Evolutionary conservation across 306 rosid species (phyloP).

Genomic region (Trichosanthes cucumerina): DNA sequence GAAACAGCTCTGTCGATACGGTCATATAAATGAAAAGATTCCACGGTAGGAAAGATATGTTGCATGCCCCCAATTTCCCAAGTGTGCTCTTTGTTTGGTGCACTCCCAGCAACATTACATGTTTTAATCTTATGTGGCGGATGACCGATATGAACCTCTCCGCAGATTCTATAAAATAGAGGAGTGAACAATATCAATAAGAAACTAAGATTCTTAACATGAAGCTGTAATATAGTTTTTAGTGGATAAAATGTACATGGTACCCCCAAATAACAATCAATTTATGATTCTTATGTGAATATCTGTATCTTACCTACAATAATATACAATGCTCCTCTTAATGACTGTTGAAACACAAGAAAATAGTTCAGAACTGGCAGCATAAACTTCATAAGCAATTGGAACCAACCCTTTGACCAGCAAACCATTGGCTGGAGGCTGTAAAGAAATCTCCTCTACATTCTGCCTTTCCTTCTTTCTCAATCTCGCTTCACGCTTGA

Average conservation of each 20-base stretch:
- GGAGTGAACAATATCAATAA: slow-evolving; percentile 10
- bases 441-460: slow-evolving; percentile 29
- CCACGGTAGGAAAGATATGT: slow-evolving; percentile 42
- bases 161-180: slow-evolving; percentile 36
- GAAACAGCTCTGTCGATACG: slow-evolving; percentile 61
- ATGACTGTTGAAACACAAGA: slow-evolving; percentile 38
- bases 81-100: slow-evolving; percentile 46
- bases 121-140: slow-evolving; percentile 62
- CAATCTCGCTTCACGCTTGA: slow-evolving; percentile 48
- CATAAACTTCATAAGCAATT: slow-evolving; percentile 38
- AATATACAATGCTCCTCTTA: slow-evolving; percentile 25
- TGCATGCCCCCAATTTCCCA: slow-evolving; percentile 51
- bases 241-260: neutral
- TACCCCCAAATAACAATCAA: neutral
- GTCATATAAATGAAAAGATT: slow-evolving; percentile 62
- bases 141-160: slow-evolving; percentile 59
- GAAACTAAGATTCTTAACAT: neutral
- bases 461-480: slow-evolving; percentile 40
- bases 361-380: slow-evolving; percentile 40
- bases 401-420: slow-evolving; percentile 44
- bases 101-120: slow-evolving; percentile 51
- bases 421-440: slow-evolving; percentile 58
- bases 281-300: neutral
- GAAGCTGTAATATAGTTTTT: neutral
- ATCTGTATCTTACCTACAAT: slow-evolving; percentile 36